Conservation (phyloP, 2,329 filamentous ascomycete genomes). For the Onygenales sp. region DNA sequence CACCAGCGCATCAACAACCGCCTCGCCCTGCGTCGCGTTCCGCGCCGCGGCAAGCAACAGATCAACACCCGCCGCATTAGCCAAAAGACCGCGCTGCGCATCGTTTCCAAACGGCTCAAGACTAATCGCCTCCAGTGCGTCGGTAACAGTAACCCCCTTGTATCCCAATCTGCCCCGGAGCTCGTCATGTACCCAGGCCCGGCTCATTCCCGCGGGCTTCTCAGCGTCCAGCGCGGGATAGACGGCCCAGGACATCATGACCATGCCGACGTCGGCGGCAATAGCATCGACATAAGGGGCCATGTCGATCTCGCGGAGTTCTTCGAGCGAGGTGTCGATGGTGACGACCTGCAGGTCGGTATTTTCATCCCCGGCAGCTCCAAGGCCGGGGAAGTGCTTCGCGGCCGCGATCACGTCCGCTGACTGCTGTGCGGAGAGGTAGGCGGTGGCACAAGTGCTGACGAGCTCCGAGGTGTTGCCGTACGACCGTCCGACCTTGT, state of each 20-base stretch:
- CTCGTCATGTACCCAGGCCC: constrained; percentile 17
- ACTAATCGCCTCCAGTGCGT: constrained; percentile 21
- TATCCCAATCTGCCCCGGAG: constrained; percentile 18
- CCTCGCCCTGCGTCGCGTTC: constrained; percentile 21
- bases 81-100: constrained; percentile 15
- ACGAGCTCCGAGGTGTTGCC: constrained; percentile 17
- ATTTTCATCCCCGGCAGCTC: constrained; percentile 16
- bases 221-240: constrained; percentile 20
- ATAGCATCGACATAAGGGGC: constrained; percentile 17
- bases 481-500: constrained; percentile 18
- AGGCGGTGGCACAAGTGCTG: constrained; percentile 13
- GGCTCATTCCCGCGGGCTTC: constrained; percentile 18
- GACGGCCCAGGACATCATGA: constrained; percentile 23
- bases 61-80: constrained; percentile 21
- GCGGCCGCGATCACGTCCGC: constrained; percentile 17
- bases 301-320: constrained; percentile 18
- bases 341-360: constrained; percentile 20
- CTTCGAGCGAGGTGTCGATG: constrained; percentile 13
- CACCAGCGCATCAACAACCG: constrained; percentile 13
- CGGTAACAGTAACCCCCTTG: constrained; percentile 21
- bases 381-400: constrained; percentile 24
- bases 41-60: constrained; percentile 19
- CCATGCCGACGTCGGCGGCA: constrained; percentile 19
- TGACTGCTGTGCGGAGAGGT: constrained; percentile 15
- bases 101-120: constrained; percentile 17